A percentile compares a stretch with the other conserved stretches of the same genome.
Evolutionary conservation across 2,329 filamentous ascomycete species (phyloP).

Genomic region (Monosporascus sp.): DNA sequence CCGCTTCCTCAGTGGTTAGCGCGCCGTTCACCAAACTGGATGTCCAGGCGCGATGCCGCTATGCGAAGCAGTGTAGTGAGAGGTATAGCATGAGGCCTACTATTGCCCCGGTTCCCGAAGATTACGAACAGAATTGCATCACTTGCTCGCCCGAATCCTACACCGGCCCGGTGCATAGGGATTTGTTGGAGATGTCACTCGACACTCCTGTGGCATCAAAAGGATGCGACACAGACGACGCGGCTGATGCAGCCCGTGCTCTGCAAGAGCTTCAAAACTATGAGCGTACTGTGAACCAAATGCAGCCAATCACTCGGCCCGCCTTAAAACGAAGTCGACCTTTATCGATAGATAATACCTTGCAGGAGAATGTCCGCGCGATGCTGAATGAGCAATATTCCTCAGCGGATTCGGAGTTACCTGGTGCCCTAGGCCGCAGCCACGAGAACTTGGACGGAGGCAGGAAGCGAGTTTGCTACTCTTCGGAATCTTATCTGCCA

Average conservation of each 20-base stretch:
- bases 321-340: slow-evolving; percentile 57
- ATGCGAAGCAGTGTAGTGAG: slow-evolving; percentile 53
- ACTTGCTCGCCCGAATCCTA: slow-evolving; percentile 55
- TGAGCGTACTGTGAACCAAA: slow-evolving; percentile 27
- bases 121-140: slow-evolving; percentile 45
- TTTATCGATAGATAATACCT: slow-evolving; percentile 50
- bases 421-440: slow-evolving; percentile 34
- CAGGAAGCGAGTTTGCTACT: slow-evolving; percentile 63
- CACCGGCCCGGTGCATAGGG: slow-evolving; percentile 47
- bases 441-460: slow-evolving; percentile 41
- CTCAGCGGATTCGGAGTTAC: slow-evolving; percentile 29
- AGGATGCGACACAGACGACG: slow-evolving; percentile 44
- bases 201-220: slow-evolving; percentile 42
- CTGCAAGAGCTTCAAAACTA: slow-evolving; percentile 58
- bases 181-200: slow-evolving; percentile 43
- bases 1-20: slow-evolving; percentile 54
- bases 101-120: slow-evolving; percentile 54
- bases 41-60: slow-evolving; percentile 59
- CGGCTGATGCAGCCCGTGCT: slow-evolving; percentile 50
- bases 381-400: slow-evolving; percentile 40
- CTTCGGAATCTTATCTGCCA: slow-evolving; percentile 47
- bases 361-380: slow-evolving; percentile 64
- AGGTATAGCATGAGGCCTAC: slow-evolving; percentile 47
- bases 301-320: slow-evolving; percentile 30
- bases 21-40: slow-evolving; percentile 56